Conservation (phyloP, 1,284 basidiomycete species). For the Rhodotorula sp. region DNA sequence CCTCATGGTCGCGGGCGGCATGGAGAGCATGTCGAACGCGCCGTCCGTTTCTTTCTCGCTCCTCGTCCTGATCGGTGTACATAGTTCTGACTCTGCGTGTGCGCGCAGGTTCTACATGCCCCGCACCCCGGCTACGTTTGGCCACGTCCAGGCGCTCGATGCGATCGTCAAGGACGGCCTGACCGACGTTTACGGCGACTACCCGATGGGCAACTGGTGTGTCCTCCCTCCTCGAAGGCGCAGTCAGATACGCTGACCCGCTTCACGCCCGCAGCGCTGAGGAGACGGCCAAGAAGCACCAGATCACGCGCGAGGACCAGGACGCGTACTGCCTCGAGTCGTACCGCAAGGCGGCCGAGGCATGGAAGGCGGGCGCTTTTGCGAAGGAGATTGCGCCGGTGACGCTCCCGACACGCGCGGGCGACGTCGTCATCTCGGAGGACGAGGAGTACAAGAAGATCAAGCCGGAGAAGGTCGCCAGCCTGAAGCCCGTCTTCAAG, state of each 20-base stretch:
- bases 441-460: slow-evolving; percentile 89
- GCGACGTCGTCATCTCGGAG: slow-evolving; percentile 82
- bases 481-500: slow-evolving; percentile 53
- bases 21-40: slow-evolving; percentile 54
- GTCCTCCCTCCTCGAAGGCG: not conserved
- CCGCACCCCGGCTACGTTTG: slow-evolving; percentile 82
- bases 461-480: slow-evolving; percentile 53
- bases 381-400: slow-evolving; percentile 87
- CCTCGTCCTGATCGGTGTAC: slow-evolving; percentile 1
- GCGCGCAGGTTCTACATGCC: slow-evolving; percentile 79
- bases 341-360: slow-evolving; percentile 65
- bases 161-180: slow-evolving; percentile 91
- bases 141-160: slow-evolving; percentile 83
- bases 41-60: slow-evolving; percentile 34
- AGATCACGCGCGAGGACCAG: slow-evolving; percentile 52
- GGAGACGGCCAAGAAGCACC: slow-evolving; percentile 52
- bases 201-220: slow-evolving; percentile 73
- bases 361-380: slow-evolving; percentile 85
- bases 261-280: slow-evolving; percentile 47
- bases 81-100: slow-evolving; percentile 22
- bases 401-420: slow-evolving; percentile 87
- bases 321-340: slow-evolving; percentile 82
- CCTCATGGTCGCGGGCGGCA: slow-evolving; percentile 55
- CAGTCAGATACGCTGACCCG: not conserved
- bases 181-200: slow-evolving; percentile 75